Base-by-base conservation (phyloP, 129 eudicot species). In the Flaveria robusta region DNA sequence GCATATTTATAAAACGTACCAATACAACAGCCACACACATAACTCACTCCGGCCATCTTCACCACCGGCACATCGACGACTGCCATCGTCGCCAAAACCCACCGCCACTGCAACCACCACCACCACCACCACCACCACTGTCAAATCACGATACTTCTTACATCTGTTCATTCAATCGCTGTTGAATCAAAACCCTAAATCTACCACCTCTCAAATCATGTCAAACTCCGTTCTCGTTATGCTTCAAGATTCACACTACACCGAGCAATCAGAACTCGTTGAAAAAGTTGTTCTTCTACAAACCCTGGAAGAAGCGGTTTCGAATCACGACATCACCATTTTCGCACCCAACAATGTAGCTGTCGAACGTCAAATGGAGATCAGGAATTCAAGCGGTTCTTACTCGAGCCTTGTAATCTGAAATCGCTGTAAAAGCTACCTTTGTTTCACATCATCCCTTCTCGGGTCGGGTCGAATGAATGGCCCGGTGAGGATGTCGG, bases 331-430 rank as follows among this genome's bases (percentile, higher is more conserved):
- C 29, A 87, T 93, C 54, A 93, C 98, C 59, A 91, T 93, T 43
- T 93, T 93, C 18, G 98, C 98, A 0, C 98, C 98, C 1, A 85
- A 50, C 26, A 93, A 93, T 69, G 96, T 88, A 74, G 98, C 97
- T 19, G 71, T 93, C 46, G 96, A 90, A 42, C 67, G 87, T 1
- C 81, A 82, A 39, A 74, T 90, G 70, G n/a, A n/a, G 96, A 90
- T 82, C 98, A 97, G 1, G 97, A 90, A 62, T 90, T 93, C 75
- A 93, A 93, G 80, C 84, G 88, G 0, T 93, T 93, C 23, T 50
- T 93, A 27, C 97, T 93, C 29, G 89, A 90, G 56, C 98, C 98
- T 0, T 59, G 97, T 0, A 93, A 93, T 55, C 80, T 93, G 8
- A 82, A 85, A 43, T 90, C 97, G 43, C 72, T 93, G 4, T 97